These are phyloP conservation scores for Picea sitchensis DNA, from an alignment of 75 land plant genomes.

Conservation along the genomic window DNA sequence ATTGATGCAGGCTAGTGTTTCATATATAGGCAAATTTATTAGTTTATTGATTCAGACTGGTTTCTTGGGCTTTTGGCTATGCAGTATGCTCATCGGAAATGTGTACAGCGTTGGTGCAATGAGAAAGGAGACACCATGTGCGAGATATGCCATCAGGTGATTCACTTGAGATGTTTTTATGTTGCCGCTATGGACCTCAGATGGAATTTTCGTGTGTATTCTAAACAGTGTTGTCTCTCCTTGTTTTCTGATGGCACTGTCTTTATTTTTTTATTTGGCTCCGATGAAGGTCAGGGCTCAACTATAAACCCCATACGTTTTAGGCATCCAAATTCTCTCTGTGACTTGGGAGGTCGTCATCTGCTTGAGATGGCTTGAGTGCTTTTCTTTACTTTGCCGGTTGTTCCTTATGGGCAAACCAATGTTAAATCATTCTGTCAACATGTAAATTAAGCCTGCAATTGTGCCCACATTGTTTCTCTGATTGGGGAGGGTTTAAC, in stretches of 20 bases:
- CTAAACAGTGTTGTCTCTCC: too few relatives aligned
- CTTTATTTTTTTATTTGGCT: too few relatives aligned
- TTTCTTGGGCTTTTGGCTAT: slow-evolving; percentile 1
- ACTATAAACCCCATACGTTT: too few relatives aligned
- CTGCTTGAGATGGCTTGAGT: too few relatives aligned
- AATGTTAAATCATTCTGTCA: not conserved
- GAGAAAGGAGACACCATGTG: slow-evolving; percentile 88
- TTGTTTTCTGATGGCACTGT: too few relatives aligned
- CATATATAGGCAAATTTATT: too few relatives aligned
- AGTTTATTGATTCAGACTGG: not conserved
- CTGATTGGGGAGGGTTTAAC: not conserved
- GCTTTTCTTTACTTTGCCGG: not conserved
- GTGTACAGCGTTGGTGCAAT: slow-evolving; percentile 91
- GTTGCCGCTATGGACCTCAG: slow-evolving; percentile 19
- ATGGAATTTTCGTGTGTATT: too few relatives aligned
- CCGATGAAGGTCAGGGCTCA: too few relatives aligned
- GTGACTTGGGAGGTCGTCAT: too few relatives aligned
- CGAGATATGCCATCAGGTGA: slow-evolving; percentile 93
- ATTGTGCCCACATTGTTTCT: not conserved
- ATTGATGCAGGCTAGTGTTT: too few relatives aligned
- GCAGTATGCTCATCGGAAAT: slow-evolving; percentile 92
- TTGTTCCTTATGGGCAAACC: not conserved
- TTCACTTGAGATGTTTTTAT: not conserved
- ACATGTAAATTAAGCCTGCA: not conserved
- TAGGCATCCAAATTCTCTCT: too few relatives aligned